These are phyloP conservation scores for Alternaria alternata DNA, from an alignment of 2,329 filamentous ascomycete species.

Conservation along the genomic window DNA sequence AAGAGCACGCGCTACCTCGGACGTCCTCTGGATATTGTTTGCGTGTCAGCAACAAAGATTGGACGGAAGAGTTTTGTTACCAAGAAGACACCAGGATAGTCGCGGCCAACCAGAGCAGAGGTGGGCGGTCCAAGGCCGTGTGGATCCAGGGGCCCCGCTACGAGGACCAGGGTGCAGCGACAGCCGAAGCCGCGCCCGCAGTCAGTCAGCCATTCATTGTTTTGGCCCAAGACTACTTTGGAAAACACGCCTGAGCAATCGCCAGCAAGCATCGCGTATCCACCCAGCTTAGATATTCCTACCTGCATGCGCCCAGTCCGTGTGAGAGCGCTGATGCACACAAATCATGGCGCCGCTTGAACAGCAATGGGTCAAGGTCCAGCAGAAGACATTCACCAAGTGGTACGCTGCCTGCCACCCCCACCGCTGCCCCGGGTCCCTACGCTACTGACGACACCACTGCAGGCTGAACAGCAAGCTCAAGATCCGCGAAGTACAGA, in stretches of 20 bases:
- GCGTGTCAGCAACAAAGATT: constrained; percentile 12
- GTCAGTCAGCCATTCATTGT: constrained; percentile 37
- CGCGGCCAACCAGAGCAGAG: neutral
- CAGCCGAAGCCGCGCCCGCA: constrained; percentile 39
- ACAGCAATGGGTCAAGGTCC: constrained; percentile 76
- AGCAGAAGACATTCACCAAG: constrained; percentile 99
- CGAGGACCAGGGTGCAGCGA: constrained; percentile 24
- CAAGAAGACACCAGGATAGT: neutral
- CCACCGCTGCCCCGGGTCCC: constrained; percentile 12
- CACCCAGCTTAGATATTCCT: constrained; percentile 28
- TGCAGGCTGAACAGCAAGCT: constrained; percentile 95
- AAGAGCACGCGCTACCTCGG: constrained; percentile 2
- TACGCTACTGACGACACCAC: constrained; percentile 32
- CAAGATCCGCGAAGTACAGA: constrained; percentile 76
- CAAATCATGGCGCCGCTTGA: constrained; percentile 59
- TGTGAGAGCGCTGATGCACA: constrained; percentile 37
- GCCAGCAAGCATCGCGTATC: constrained; percentile 27
- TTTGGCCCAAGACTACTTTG: constrained; percentile 27
- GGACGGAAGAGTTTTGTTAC: constrained; percentile 4
- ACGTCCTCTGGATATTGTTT: neutral
- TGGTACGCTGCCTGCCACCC: constrained; percentile 65
- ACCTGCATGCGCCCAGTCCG: constrained; percentile 26
- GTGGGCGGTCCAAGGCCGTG: neutral
- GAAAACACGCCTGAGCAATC: constrained; percentile 35
- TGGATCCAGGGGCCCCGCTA: constrained; percentile 25